Evolutionary conservation across 176 grass and related monocot species (phyloP).

Genomic region (Melocanna baccifera): DNA sequence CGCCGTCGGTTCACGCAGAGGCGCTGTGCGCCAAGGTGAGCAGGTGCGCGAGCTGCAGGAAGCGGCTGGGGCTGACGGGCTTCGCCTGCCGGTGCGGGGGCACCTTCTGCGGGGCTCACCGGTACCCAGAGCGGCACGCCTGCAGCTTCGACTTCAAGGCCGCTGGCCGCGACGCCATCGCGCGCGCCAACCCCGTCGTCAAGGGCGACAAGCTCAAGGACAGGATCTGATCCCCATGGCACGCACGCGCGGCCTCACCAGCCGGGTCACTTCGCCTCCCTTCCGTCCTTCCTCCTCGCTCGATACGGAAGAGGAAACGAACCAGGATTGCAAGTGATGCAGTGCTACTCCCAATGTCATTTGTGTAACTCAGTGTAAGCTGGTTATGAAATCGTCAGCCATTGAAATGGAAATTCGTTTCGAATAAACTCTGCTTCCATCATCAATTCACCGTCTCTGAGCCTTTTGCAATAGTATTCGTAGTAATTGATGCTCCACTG

Average conservation of each 20-base stretch:
- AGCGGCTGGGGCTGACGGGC: conserved; percentile 38
- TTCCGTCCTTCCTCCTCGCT: not conserved
- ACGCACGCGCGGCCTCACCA: not conserved
- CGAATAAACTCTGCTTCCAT: not conserved
- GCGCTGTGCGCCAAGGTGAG: not conserved
- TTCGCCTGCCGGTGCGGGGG: conserved; percentile 41
- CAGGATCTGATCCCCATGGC: conserved; percentile 24
- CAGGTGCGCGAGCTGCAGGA: conserved; percentile 34
- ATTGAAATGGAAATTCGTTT: not conserved
- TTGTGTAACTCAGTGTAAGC: not conserved
- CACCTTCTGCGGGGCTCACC: conserved; percentile 44
- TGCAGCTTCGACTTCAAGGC: conserved; percentile 49
- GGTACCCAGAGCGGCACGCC: conserved; percentile 45
- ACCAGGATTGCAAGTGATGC: not conserved
- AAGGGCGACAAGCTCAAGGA: conserved; percentile 45
- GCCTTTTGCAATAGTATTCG: not conserved
- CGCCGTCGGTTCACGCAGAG: not conserved
- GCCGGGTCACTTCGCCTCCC: not conserved
- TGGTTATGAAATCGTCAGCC: conserved; percentile 23
- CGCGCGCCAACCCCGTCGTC: conserved; percentile 43
- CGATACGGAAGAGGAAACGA: not conserved
- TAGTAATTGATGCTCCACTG: not conserved
- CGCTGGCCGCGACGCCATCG: conserved; percentile 43
- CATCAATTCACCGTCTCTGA: not conserved
- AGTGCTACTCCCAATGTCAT: not conserved